Conservation (phyloP, 768 basidiomycete species). For the Phallus indusiatus region DNA sequence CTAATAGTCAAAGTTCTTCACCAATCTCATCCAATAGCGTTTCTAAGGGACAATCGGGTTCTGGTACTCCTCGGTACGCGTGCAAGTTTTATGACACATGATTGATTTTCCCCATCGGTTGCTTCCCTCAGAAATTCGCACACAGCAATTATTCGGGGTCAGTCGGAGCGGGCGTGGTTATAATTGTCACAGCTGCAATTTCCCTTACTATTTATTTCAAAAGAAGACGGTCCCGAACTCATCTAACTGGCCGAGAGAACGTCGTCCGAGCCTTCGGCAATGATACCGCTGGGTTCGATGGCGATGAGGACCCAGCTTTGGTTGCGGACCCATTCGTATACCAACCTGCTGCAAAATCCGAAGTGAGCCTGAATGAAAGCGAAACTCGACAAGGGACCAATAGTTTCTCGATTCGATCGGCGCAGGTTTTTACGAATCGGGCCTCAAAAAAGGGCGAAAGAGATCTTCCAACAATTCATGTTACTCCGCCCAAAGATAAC, state of each 20-base stretch:
- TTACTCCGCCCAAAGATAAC: not conserved
- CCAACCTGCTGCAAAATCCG: too few species aligned
- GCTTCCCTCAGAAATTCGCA: not conserved
- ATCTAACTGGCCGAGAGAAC: not conserved
- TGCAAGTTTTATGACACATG: not conserved
- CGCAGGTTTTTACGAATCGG: not conserved
- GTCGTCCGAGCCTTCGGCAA: conserved; percentile 1
- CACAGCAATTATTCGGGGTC: not conserved
- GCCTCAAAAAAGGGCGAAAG: not conserved
- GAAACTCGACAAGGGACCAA: not conserved
- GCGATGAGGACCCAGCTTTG: not conserved
- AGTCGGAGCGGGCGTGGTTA: not conserved
- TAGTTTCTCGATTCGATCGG: not conserved
- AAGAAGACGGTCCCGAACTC: not conserved
- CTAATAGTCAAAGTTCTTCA: not conserved
- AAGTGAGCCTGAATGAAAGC: not conserved
- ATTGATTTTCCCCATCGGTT: not conserved
- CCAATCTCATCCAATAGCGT: not conserved
- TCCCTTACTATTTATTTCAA: not conserved
- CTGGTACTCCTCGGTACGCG: not conserved
- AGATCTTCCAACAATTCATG: not conserved
- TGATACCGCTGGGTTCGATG: not conserved
- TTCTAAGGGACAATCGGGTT: not conserved
- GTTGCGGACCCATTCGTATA: conserved; percentile 7
- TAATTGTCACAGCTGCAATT: not conserved